Evolutionary conservation across 768 basidiomycete species (phyloP), one percentile per base, ranked within the genome.

Genomic region (Lyophyllum semitale): DNA sequence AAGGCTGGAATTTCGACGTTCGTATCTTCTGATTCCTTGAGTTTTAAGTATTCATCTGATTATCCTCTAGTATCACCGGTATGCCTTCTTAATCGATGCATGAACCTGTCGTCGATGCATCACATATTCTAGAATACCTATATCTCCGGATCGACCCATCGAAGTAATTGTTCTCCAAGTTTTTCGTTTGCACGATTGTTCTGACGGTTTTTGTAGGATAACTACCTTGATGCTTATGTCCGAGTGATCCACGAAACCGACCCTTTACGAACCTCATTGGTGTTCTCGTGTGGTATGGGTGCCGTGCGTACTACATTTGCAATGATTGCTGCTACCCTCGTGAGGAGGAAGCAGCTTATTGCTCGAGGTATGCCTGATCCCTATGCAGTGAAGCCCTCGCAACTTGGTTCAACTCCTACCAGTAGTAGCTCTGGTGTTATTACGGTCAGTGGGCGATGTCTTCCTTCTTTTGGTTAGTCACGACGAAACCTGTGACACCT

Each of bases 221-320:
- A 95, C 65, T 98, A 99, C 70, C 84, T 99, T 17, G 97, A 98
- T 70, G 90, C 91, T 0, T 99, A 98, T 68, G 77, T 95, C 18
- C 80, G 79, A 3, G 86, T 96, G 30, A 89, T 99, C 55, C 84
- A 85, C 58, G 71, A 81, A 35, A 83, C 89, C 0, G 91, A 96
- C 63, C 95, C 96, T 2, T 73, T 88, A 3, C 77, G 77, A 17
- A 94, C 93, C 0, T 86, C 90, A 0, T 76, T 98, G 18, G 90
- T 98, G 4, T 98, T 98, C 69, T 94, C 91, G 46, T 98, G 96
- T 68, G 96, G 97, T 29, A 94, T 96, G 86, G 97, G 97, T 42
- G 93, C 93, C 2, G 95, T 98, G 1, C 83, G 96, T 18, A 95
- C 95, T 2, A 98, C 95, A 0, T 98, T 97, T 66, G 94, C 93